Evolutionary conservation across 2,329 filamentous ascomycete species (phyloP), one percentile per base, ranked within the genome.

Genomic region (Colletotrichum sp.): DNA sequence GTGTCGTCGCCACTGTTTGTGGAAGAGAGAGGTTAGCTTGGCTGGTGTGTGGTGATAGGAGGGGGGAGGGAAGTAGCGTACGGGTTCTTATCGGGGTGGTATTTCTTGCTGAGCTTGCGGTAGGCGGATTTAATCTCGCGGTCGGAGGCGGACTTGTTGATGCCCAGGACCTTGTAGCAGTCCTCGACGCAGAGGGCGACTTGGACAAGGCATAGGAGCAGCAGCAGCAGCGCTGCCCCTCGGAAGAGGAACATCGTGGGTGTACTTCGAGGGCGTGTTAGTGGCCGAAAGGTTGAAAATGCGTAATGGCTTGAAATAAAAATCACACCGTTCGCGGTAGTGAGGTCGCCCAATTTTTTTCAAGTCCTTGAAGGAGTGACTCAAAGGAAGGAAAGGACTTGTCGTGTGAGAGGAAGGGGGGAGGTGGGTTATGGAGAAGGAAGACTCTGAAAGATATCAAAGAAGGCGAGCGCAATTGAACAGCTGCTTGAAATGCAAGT

Each of bases 81-180:
- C 94, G 96, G 96, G 81, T 98, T 98, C 91, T 99, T 99, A 86
- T 99, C 97, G 5, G 97, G 97, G 83, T 99, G 97, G 84, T 91
- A 98, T 84, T 97, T 98, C 86, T 98, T 98, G 88, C 95, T 97
- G 13, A 99, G 89, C 76, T 92, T 93, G 76, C 96, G 92, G 85
- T 99, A 99, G 26, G 97, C 96, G 61, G 94, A 94, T 86, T 99
- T 99, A 83, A 99, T 94, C 81, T 98, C 94, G 81, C 93, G 93
- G 70, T 98, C 96, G 62, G 92, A 93, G 18, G 96, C 96, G 76
- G 93, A 89, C 81, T 92, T 95, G 81, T 93, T 91, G 78, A 99
- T 87, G 70, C 94, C 95, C 30, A 99, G 91, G 74, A 98, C 87
- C 85, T 96, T 95, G 85, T 97, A 97, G 82, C 93, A 96, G 83